These are phyloP conservation scores for Pythium chondricola DNA, from an alignment of 352 stramenopile species.

Conservation along the genomic window DNA sequence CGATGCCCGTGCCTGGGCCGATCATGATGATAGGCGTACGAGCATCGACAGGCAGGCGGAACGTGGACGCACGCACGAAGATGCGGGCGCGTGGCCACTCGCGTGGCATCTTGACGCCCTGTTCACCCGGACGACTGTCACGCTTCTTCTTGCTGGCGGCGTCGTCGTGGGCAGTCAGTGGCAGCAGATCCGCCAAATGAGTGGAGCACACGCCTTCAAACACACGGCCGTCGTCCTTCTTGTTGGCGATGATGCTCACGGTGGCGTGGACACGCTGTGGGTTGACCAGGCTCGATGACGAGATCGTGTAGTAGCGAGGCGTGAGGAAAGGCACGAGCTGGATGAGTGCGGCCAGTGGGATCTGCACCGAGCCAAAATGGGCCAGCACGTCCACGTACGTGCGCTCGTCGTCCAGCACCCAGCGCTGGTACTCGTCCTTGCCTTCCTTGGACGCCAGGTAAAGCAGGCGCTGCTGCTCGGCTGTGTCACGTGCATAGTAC, in stretches of 20 bases:
- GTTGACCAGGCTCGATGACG: constrained; percentile 90
- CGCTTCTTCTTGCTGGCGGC: constrained; percentile 75
- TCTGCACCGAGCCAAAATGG: constrained; percentile 56
- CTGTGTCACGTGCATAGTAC: constrained; percentile 55
- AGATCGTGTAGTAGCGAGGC: constrained; percentile 98
- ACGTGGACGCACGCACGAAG: constrained; percentile 94
- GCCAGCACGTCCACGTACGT: constrained; percentile 90
- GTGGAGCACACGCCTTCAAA: constrained; percentile 94
- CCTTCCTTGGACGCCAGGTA: constrained; percentile 79
- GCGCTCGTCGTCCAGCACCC: constrained; percentile 87
- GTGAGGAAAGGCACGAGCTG: constrained; percentile 90
- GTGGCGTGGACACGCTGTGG: constrained; percentile 92
- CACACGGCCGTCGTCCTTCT: constrained; percentile 63
- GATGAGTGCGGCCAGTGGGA: constrained; percentile 82
- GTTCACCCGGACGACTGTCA: constrained; percentile 61
- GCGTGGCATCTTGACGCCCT: constrained; percentile 57
- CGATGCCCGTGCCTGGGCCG: constrained; percentile 95
- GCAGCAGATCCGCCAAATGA: constrained; percentile 78
- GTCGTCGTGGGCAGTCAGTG: constrained; percentile 25
- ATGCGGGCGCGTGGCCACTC: constrained; percentile 78
- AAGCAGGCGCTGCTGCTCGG: constrained; percentile 50
- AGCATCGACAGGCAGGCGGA: constrained; percentile 87
- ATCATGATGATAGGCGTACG: constrained; percentile 93
- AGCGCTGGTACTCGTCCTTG: constrained; percentile 92
- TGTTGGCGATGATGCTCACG: constrained; percentile 88